A percentile compares a stretch with the other conserved stretches of the same genome.
These are phyloP conservation scores for Amanita fuliginea DNA, from an alignment of 768 basidiomycete species.

Conservation along the genomic window DNA sequence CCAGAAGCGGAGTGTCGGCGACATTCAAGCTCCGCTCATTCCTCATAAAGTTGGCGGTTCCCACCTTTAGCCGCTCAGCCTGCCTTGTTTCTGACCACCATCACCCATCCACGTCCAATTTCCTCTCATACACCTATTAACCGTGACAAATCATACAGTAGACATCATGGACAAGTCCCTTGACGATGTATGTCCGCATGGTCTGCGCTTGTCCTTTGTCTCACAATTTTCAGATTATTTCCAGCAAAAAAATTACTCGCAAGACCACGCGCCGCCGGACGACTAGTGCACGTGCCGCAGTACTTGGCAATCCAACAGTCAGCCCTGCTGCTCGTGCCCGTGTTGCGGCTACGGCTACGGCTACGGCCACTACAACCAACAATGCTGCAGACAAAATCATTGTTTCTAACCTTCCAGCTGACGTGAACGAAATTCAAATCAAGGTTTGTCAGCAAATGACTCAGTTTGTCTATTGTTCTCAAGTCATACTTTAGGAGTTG, in stretches of 20 bases:
- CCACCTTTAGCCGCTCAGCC: conserved; percentile 7
- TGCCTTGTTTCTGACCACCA: conserved; percentile 22
- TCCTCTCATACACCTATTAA: conserved; percentile 9
- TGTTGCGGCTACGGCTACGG: conserved; percentile 32
- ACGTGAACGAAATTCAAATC: conserved; percentile 91
- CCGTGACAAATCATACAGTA: conserved; percentile 2
- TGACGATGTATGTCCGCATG: conserved; percentile 50
- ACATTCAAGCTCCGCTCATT: conserved; percentile 29
- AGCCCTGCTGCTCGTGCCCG: conserved; percentile 45
- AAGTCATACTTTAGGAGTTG: conserved; percentile 55
- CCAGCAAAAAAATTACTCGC: conserved; percentile 42
- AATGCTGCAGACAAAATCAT: conserved; percentile 75
- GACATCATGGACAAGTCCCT: conserved; percentile 70
- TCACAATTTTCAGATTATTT: conserved; percentile 47
- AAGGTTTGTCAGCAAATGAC: conserved; percentile 45
- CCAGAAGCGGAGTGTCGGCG: conserved; percentile 15
- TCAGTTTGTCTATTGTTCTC: not conserved
- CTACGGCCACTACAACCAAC: conserved; percentile 25
- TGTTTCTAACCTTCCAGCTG: conserved; percentile 84
- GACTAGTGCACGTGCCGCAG: conserved; percentile 38
- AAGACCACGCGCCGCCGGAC: conserved; percentile 29
- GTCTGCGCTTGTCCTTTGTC: conserved; percentile 9
- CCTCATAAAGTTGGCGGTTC: conserved; percentile 1
- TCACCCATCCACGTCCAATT: conserved; percentile 16
- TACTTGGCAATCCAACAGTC: conserved; percentile 44